phyloP scores from a whole-genome alignment of 140 eudicot genomes.

The Oenanthe javanica region DNA sequence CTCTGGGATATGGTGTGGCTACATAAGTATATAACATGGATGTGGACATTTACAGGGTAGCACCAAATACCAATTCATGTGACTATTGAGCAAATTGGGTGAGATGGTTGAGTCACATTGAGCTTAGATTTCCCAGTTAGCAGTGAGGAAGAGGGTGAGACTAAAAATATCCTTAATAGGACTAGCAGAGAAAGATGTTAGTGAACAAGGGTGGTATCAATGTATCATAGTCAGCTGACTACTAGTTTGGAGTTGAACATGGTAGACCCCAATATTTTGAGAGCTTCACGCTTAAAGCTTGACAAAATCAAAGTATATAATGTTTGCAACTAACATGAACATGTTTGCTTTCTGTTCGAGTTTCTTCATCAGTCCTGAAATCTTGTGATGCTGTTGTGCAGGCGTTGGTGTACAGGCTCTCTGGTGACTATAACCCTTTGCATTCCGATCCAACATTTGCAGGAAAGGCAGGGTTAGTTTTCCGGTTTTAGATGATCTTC shows the following conservation, averaged over 20 bases:
- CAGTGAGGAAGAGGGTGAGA: background rate
- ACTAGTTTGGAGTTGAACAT: background rate
- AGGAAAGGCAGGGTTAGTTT: slow-evolving; percentile 67
- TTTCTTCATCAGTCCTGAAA: background rate
- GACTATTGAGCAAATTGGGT: background rate
- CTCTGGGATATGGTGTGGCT: background rate
- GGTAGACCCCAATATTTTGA: background rate
- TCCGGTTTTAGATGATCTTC: background rate
- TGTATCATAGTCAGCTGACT: background rate
- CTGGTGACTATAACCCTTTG: slow-evolving; percentile 96
- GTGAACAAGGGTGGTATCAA: no score
- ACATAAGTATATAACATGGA: background rate
- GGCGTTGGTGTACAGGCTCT: slow-evolving; percentile 93
- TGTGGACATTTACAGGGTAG: background rate
- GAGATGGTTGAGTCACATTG: background rate
- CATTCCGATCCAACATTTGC: slow-evolving; percentile 88
- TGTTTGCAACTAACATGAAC: background rate
- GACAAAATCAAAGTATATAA: background rate
- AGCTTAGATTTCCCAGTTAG: background rate
- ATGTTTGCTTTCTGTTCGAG: background rate
- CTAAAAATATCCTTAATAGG: no score
- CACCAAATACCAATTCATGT: background rate
- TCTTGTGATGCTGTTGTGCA: slow-evolving; percentile 27
- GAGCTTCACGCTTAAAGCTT: background rate
- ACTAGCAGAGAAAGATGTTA: no score